phyloP scores from a whole-genome alignment of 2,329 filamentous ascomycete genomes.

The Aspergillus pseudoviridinutans region DNA sequence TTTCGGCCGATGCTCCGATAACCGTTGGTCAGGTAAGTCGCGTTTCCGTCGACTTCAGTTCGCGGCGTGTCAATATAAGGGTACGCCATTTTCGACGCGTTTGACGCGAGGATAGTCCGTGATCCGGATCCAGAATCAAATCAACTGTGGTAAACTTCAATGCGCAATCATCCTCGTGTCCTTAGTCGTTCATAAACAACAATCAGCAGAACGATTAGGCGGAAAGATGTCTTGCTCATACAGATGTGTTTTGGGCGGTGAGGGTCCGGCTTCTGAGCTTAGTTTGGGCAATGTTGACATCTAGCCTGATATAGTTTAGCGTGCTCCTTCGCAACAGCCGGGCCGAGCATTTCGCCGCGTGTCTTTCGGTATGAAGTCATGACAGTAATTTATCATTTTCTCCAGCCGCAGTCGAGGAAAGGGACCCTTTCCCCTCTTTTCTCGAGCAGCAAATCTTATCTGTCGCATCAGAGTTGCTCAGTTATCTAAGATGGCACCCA shows the following conservation, averaged over 20 bases:
- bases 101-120: constrained; percentile 12
- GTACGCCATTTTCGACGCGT: constrained; percentile 54
- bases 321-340: constrained; percentile 11
- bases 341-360: constrained; percentile 24
- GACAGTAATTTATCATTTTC: constrained; percentile 13
- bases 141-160: constrained; percentile 13
- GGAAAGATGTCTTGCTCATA: constrained; percentile 8
- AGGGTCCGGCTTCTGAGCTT: constrained; percentile 12
- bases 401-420: background rate
- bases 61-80: constrained; percentile 79
- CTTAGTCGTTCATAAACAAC: background rate
- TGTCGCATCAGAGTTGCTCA: background rate
- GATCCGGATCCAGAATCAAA: background rate
- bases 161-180: constrained; percentile 24
- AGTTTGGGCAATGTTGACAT: constrained; percentile 36
- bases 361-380: constrained; percentile 33
- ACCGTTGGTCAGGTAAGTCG: constrained; percentile 69
- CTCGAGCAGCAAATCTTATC: background rate
- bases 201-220: constrained; percentile 2
- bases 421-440: background rate
- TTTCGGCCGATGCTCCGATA: constrained; percentile 51
- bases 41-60: constrained; percentile 73
- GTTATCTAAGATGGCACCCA: constrained; percentile 36
- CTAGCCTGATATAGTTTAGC: constrained; percentile 35
- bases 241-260: constrained; percentile 34